phyloP scores from a whole-genome alignment of 306 rosid genomes.

The Vigna nakashimae region DNA sequence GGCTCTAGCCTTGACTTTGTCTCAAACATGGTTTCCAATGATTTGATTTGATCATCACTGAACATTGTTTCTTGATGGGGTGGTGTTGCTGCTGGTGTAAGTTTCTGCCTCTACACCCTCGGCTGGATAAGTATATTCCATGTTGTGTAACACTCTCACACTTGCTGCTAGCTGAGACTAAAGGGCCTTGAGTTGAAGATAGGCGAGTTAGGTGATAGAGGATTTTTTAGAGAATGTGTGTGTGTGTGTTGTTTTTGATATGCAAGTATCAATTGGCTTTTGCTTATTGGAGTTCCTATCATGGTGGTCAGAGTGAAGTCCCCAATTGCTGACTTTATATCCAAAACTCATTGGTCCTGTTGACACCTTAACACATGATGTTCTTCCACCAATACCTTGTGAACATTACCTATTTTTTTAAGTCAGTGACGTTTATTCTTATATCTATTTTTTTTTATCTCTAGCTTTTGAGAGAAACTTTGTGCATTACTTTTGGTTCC shows the following conservation, averaged over 20 bases:
- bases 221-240: constrained; percentile 10
- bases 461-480: too few relatives aligned
- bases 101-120: constrained; percentile 46
- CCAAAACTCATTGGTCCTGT: too few relatives aligned
- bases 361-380: too few relatives aligned
- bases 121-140: constrained; percentile 50
- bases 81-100: constrained; percentile 43
- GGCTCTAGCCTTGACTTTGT: constrained; percentile 85
- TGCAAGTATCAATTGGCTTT: constrained; percentile 38
- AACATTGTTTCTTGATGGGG: constrained; percentile 58
- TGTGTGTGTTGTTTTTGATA: constrained; percentile 40
- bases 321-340: too few relatives aligned
- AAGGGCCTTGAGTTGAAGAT: constrained; percentile 10
- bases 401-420: too few relatives aligned
- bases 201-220: constrained; percentile 17
- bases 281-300: constrained; percentile 39
- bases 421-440: too few relatives aligned
- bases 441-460: too few relatives aligned
- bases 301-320: constrained; percentile 44
- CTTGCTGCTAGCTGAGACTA: neutral
- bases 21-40: constrained; percentile 76
- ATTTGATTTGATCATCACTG: constrained; percentile 83
- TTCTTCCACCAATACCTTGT: too few relatives aligned
- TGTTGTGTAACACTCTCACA: constrained; percentile 38
- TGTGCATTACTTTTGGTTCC: too few relatives aligned